Conservation (phyloP, 179 eudicot species). For the Nepenthes alata region DNA sequence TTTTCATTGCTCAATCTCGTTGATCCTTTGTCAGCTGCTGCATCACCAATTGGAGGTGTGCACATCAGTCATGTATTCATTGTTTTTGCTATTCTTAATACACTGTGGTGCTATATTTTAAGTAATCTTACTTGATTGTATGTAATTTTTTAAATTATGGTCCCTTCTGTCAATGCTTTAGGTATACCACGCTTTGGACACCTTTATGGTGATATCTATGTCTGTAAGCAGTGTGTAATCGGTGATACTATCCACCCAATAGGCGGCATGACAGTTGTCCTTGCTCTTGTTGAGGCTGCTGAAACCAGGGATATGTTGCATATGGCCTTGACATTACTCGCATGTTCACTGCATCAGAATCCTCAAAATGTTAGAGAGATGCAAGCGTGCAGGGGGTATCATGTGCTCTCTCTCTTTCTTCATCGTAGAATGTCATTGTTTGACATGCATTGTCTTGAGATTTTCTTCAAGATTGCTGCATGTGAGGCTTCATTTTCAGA, state of each 20-base stretch:
- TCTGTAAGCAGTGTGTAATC: conserved; percentile 81
- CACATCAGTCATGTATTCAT: neutral
- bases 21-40: conserved; percentile 94
- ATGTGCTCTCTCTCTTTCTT: conserved; percentile 80
- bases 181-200: conserved; percentile 99
- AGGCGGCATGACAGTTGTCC: conserved; percentile 89
- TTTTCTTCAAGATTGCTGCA: conserved; percentile 96
- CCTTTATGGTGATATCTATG: conserved; percentile 79
- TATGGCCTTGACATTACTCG: conserved; percentile 86
- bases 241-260: conserved; percentile 89
- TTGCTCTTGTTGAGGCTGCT: conserved; percentile 97
- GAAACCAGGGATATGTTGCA: conserved; percentile 95
- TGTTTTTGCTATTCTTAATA: neutral
- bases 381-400: conserved; percentile 92
- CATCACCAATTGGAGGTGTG: conserved; percentile 95
- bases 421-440: conserved; percentile 82
- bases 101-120: neutral
- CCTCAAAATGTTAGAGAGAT: conserved; percentile 88
- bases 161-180: conserved; percentile 11
- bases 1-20: conserved; percentile 92
- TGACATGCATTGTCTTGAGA: conserved; percentile 95
- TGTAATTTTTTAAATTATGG: neutral
- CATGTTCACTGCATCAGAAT: conserved; percentile 94
- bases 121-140: neutral
- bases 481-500: conserved; percentile 95